phyloP scores from a whole-genome alignment of 1,284 basidiomycete genomes.

The Cutaneotrichosporon sp. region DNA sequence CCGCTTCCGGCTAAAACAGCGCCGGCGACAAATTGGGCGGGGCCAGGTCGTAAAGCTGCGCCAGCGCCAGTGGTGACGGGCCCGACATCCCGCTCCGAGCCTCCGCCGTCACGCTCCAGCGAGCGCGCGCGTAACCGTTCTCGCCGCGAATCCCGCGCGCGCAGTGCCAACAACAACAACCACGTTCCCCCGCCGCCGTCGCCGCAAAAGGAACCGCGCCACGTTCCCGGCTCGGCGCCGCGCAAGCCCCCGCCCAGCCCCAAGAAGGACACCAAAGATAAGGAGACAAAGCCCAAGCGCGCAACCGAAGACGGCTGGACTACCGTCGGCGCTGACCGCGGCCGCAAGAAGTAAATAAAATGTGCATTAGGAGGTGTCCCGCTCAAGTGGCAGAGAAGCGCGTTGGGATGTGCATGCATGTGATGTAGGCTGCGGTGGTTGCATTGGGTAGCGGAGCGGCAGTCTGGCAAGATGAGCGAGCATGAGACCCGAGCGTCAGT shows the following conservation, averaged over 20 bases:
- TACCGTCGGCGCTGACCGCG: slow-evolving; percentile 4
- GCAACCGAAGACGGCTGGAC: slow-evolving; percentile 8
- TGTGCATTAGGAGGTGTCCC: no score
- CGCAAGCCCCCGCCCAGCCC: slow-evolving; percentile 1
- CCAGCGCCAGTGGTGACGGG: not conserved
- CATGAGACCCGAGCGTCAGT: no score
- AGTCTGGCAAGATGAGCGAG: no score
- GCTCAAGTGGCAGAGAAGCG: no score
- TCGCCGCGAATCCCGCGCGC: no score
- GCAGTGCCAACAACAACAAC: no score
- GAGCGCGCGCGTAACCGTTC: not conserved
- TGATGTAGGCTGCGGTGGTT: no score
- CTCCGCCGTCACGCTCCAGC: not conserved
- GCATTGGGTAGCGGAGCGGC: no score
- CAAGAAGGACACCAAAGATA: not conserved
- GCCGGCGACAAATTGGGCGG: not conserved
- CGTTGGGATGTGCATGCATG: no score
- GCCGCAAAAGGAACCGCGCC: not conserved
- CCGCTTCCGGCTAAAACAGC: not conserved
- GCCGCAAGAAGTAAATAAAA: slow-evolving; percentile 7
- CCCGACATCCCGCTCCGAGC: not conserved
- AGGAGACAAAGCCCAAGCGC: not conserved
- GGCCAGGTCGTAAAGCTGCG: not conserved
- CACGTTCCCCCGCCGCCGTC: not conserved
- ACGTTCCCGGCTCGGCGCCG: slow-evolving; percentile 9